Evolutionary conservation across 169 alveolate species (phyloP), one percentile per base, ranked within the genome.

Genomic region (Ophryocystis elektroscirrha): DNA sequence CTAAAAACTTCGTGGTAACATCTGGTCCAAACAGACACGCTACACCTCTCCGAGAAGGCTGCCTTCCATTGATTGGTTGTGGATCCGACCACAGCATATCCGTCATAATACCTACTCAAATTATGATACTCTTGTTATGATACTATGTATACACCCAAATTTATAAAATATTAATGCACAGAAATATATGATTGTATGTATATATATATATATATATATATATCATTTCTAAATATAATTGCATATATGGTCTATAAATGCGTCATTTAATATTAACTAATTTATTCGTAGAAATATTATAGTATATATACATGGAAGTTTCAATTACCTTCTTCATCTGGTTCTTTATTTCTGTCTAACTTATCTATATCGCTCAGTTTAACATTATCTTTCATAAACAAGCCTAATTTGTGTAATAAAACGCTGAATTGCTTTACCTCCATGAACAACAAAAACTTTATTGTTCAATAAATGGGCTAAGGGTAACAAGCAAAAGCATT

Each of bases 11-110:
- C 36, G 65, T 73, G 5, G 98, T 87, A 46, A 92, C 87, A 59
- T 92, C 97, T 1, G 96, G 96, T 42, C 98, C 97, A 38, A 54
- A 61, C 30, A 51, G 60, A 7, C 56, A 46, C 19, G 56, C 64
- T 12, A 61, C 91, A 5, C 99, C 99, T 60, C 99, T 79, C 66
- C 89, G 87, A 18, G 95, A 80, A 5, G 97, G 97, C 23, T 85
- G 76, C 51, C 95, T 73, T 25, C 98, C 98, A 16, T 70, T 74
- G 32, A 69, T 65, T 45, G 86, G 85, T 29, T 81, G 76, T 19
- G 98, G 98, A 65, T 93, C 98, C 37, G 94, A 79, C 98, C 98
- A 93, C 32, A 93, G 76, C 71, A 89, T 67, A 42, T 88, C 96
- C 22, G 90, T 76, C 94, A 87, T 86, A 27, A 77, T 51, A 18